Conservation (phyloP, 305 asterid species). For the Euphrasia arctica region DNA sequence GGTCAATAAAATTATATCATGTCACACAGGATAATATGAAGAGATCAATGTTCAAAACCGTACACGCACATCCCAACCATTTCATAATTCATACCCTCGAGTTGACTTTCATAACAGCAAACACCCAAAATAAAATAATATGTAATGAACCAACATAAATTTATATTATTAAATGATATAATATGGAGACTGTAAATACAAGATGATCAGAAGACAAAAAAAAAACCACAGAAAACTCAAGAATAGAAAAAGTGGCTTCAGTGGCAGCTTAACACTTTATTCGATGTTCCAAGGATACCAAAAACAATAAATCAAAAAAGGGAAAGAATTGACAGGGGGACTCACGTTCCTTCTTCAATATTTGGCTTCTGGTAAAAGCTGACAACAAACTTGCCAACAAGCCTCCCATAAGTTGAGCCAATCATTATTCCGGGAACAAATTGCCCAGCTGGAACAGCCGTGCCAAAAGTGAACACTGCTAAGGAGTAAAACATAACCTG, state of each 20-base stretch:
- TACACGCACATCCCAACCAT: background rate
- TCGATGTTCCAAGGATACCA: conserved; percentile 14
- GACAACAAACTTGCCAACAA: conserved; percentile 97
- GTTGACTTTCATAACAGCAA: background rate
- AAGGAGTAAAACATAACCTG: conserved; percentile 96
- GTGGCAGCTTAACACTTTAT: conserved; percentile 8
- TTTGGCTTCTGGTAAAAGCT: conserved; percentile 74
- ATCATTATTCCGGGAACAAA: conserved; percentile 99
- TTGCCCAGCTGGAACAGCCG: conserved; percentile 98
- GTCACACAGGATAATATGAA: background rate
- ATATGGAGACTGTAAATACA: background rate
- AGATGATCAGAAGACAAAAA: background rate
- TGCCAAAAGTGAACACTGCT: conserved; percentile 90
- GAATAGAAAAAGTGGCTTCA: background rate
- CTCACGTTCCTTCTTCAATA: conserved; percentile 99
- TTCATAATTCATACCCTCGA: background rate
- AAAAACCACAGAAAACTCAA: background rate
- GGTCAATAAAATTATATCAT: conserved; percentile 21
- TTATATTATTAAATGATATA: background rate
- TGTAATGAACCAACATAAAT: background rate
- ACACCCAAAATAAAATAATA: background rate
- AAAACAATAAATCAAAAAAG: conserved; percentile 15
- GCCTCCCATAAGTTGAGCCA: conserved; percentile 96
- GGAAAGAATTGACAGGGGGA: conserved; percentile 21
- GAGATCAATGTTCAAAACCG: background rate